These are phyloP conservation scores for Chenopodium berlandieri DNA, from an alignment of 148 eudicot species.

Conservation along the genomic window DNA sequence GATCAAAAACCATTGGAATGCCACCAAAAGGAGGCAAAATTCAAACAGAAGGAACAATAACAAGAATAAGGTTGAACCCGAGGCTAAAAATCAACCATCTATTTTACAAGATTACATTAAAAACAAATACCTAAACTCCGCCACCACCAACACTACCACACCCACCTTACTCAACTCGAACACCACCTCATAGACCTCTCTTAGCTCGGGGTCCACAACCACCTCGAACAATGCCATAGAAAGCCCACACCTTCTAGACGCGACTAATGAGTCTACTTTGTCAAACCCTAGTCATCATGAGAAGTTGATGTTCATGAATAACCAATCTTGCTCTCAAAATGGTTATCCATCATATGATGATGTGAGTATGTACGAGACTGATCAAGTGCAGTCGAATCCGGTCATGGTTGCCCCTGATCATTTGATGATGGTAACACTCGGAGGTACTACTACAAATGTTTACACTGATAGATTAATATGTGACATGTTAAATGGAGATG, in stretches of 20 bases:
- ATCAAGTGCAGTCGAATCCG: neutral
- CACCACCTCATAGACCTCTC: neutral
- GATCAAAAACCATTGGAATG: constrained; percentile 91
- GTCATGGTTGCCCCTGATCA: neutral
- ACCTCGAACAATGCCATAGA: neutral
- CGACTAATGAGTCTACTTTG: constrained; percentile 19
- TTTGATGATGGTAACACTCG: neutral
- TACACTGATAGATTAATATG: neutral
- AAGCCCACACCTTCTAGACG: constrained; percentile 12
- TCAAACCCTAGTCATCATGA: neutral
- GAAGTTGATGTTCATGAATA: neutral
- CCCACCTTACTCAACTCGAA: constrained; percentile 3
- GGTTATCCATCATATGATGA: neutral
- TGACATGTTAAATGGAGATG: neutral
- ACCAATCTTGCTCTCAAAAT: neutral
- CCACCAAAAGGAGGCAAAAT: constrained; percentile 69
- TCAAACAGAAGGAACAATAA: constrained; percentile 46
- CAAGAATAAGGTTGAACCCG: neutral
- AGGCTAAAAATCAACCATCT: constrained; percentile 29
- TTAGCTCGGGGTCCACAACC: constrained; percentile 20
- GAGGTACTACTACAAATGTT: neutral
- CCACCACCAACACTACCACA: constrained; percentile 12
- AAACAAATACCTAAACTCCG: constrained; percentile 18
- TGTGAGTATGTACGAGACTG: neutral
- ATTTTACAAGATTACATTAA: constrained; percentile 62